A percentile compares a stretch with the other conserved stretches of the same genome.
phyloP scores from a whole-genome alignment of 768 basidiomycete genomes.

The Crepidotus variabilis region DNA sequence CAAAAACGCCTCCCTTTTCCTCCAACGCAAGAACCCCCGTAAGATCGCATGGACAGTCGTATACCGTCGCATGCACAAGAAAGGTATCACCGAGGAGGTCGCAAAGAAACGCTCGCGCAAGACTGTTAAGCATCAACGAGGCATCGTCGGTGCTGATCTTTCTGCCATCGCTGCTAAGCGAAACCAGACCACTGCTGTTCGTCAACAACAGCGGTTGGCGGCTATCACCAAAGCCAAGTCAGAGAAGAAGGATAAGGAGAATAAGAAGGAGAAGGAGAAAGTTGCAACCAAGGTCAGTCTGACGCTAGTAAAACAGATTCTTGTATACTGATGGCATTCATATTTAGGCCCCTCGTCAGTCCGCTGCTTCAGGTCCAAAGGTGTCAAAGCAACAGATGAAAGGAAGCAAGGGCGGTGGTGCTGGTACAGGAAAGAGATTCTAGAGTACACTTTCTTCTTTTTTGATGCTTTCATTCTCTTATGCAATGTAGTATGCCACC shows the following conservation, averaged over 20 bases:
- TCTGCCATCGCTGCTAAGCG: slow-evolving; percentile 87
- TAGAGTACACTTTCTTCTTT: slow-evolving; percentile 1
- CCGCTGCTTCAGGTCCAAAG: slow-evolving; percentile 64
- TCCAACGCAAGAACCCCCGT: slow-evolving; percentile 99
- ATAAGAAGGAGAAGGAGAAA: slow-evolving; percentile 76
- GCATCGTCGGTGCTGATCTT: slow-evolving; percentile 96
- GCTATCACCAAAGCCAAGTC: slow-evolving; percentile 94
- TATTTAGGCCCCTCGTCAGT: slow-evolving; percentile 51
- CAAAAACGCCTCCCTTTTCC: slow-evolving; percentile 95
- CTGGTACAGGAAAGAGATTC: slow-evolving; percentile 35
- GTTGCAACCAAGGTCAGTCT: slow-evolving; percentile 50
- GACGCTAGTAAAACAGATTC: background rate
- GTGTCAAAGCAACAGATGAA: slow-evolving; percentile 97
- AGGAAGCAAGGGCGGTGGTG: slow-evolving; percentile 63
- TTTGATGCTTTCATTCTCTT: slow-evolving; percentile 14
- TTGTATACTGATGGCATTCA: background rate
- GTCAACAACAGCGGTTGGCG: slow-evolving; percentile 73
- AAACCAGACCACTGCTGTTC: slow-evolving; percentile 85
- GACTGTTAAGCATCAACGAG: slow-evolving; percentile 97
- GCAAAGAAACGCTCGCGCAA: slow-evolving; percentile 98
- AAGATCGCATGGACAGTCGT: slow-evolving; percentile 98
- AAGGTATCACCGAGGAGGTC: slow-evolving; percentile 98
- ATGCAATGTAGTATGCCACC: slow-evolving; percentile 9
- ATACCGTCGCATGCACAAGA: slow-evolving; percentile 98
- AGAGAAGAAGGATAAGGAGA: slow-evolving; percentile 96